phyloP scores from a whole-genome alignment of 768 basidiomycete species.

The Boletus tomentosulus region DNA sequence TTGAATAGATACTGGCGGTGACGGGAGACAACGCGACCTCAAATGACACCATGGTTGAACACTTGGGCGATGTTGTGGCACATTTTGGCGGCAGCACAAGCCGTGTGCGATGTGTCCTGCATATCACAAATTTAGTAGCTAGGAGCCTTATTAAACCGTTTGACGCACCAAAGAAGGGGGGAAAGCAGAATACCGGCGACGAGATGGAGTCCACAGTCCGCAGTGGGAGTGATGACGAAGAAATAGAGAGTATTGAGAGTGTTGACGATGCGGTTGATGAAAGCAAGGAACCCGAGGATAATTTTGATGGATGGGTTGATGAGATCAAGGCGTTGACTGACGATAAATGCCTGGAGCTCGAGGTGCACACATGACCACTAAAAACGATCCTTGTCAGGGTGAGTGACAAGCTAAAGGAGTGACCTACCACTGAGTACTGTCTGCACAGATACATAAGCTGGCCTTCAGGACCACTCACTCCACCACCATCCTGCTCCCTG shows the following conservation, averaged over 20 bases:
- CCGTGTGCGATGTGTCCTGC: neutral
- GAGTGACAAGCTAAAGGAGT: neutral
- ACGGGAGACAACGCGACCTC: neutral
- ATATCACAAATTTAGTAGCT: neutral
- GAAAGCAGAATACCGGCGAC: neutral
- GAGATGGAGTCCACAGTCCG: neutral
- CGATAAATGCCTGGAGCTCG: constrained; percentile 13
- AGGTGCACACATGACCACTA: neutral
- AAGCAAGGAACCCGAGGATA: neutral
- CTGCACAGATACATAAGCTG: constrained; percentile 5
- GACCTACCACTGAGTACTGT: neutral
- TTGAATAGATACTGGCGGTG: neutral
- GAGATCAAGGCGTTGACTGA: constrained; percentile 11
- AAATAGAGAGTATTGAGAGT: constrained; percentile 11
- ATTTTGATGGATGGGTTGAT: constrained; percentile 16
- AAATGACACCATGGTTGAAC: neutral
- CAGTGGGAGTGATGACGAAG: neutral
- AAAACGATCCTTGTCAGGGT: constrained; percentile 7
- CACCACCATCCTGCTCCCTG: constrained; percentile 14
- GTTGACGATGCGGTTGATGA: constrained; percentile 13
- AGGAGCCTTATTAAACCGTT: neutral
- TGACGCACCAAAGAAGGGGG: neutral
- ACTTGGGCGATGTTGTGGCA: neutral
- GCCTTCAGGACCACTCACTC: constrained; percentile 22
- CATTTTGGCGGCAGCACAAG: neutral